A percentile compares a stretch with the other conserved stretches of the same genome.
Conservation (phyloP, 202 grass and related monocot genomes). For the Carex sylvatica region DNA sequence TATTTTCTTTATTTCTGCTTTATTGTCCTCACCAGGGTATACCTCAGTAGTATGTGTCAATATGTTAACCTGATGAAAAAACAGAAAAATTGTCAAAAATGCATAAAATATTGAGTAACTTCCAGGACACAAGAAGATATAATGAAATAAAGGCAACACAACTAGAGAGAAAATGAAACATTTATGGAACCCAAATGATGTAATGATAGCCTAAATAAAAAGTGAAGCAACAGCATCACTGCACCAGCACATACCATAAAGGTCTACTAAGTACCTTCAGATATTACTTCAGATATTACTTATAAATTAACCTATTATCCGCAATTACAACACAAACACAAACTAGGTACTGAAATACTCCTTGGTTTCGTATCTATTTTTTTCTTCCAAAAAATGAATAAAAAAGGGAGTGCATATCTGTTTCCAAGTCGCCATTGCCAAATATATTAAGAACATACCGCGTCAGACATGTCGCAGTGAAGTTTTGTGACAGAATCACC, state of each 20-base stretch:
- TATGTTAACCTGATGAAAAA: slow-evolving; percentile 61
- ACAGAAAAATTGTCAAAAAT: slow-evolving; percentile 8
- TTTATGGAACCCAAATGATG: neutral
- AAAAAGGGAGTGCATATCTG: neutral
- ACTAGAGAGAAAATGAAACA: neutral
- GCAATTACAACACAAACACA: neutral
- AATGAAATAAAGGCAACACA: neutral
- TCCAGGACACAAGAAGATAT: neutral
- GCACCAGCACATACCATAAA: neutral
- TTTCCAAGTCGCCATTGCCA: neutral
- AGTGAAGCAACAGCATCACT: neutral
- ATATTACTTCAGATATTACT: neutral
- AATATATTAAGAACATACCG: slow-evolving; percentile 38
- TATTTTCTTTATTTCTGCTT: slow-evolving; percentile 33
- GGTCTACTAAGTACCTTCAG: neutral
- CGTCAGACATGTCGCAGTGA: slow-evolving; percentile 92
- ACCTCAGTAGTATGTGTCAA: slow-evolving; percentile 60
- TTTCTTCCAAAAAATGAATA: neutral
- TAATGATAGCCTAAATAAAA: neutral
- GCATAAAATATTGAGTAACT: neutral
- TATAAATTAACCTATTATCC: neutral
- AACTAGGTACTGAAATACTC: neutral
- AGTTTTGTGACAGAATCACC: slow-evolving; percentile 95
- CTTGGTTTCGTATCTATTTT: neutral
- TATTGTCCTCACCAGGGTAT: slow-evolving; percentile 1